Conservation (phyloP, 2,329 filamentous ascomycete species). For the Massarina eburnea region DNA sequence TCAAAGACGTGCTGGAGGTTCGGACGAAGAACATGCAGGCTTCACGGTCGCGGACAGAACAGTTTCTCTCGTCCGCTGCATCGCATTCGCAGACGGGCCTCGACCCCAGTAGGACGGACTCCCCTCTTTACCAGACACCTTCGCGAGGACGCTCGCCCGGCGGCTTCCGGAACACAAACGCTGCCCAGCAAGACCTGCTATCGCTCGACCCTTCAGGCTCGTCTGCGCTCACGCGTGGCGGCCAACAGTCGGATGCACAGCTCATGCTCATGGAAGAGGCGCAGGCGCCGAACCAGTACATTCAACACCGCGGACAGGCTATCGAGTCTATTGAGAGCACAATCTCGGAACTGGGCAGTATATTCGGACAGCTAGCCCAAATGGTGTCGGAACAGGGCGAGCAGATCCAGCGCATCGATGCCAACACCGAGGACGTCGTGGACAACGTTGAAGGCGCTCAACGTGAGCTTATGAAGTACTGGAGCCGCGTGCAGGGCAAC, state of each 20-base stretch:
- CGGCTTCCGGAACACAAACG: conserved; percentile 49
- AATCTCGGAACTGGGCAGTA: conserved; percentile 86
- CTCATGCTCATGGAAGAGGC: conserved; percentile 87
- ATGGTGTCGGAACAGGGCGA: conserved; percentile 98
- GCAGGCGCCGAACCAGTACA: conserved; percentile 81
- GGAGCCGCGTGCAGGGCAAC: conserved; percentile 90
- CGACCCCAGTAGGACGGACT: conserved; percentile 71
- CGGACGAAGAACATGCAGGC: conserved; percentile 98
- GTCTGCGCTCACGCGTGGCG: conserved; percentile 47
- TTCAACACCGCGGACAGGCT: conserved; percentile 89
- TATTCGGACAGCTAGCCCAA: conserved; percentile 90
- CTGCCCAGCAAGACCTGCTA: conserved; percentile 65
- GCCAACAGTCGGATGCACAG: conserved; percentile 75
- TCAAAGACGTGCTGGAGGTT: conserved; percentile 96
- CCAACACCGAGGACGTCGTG: conserved; percentile 96
- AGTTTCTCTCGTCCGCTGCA: conserved; percentile 90
- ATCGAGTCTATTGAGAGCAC: conserved; percentile 97
- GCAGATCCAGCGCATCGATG: conserved; percentile 96
- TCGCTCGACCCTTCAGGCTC: conserved; percentile 72
- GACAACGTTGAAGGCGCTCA: conserved; percentile 98
- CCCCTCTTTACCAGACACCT: conserved; percentile 82
- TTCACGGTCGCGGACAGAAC: conserved; percentile 86
- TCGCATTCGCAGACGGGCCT: conserved; percentile 67
- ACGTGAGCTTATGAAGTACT: conserved; percentile 93
- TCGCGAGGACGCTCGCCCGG: conserved; percentile 61